Evolutionary conservation across 106 monocot genomes (phyloP).

Genomic region (Dendrobium huoshanense): DNA sequence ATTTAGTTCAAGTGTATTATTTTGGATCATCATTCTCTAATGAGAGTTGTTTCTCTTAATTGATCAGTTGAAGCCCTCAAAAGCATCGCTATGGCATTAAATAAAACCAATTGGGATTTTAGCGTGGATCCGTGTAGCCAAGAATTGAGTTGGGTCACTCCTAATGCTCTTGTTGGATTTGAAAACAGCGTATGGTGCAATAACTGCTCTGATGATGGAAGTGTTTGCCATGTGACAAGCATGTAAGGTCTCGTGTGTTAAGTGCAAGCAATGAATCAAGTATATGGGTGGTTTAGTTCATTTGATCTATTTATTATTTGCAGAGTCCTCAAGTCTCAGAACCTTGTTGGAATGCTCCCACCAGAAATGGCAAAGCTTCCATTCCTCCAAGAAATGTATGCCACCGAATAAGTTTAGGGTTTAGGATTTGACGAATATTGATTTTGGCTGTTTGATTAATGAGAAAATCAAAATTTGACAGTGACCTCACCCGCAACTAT

Average conservation of each 20-base stretch:
- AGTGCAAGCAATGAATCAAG: neutral
- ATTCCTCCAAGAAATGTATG: slow-evolving; percentile 10
- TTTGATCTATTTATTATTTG: neutral
- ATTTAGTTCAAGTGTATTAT: too few relatives aligned
- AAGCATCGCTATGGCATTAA: slow-evolving; percentile 32
- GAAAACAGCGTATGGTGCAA: slow-evolving; percentile 41
- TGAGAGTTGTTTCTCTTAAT: neutral
- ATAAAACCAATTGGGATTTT: slow-evolving; percentile 60
- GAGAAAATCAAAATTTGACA: neutral
- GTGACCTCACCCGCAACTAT: slow-evolving; percentile 10
- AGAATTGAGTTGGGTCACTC: slow-evolving; percentile 27
- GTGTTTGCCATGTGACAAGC: slow-evolving; percentile 12
- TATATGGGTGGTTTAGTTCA: too few relatives aligned
- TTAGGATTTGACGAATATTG: neutral
- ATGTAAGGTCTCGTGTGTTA: neutral
- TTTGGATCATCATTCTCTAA: too few relatives aligned
- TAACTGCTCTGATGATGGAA: slow-evolving; percentile 6
- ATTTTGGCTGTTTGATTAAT: neutral
- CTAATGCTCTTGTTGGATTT: slow-evolving; percentile 12
- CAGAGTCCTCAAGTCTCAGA: slow-evolving; percentile 8
- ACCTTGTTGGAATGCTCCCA: slow-evolving; percentile 8
- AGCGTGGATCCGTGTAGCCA: slow-evolving; percentile 54
- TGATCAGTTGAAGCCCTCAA: slow-evolving; percentile 38
- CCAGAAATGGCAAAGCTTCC: slow-evolving; percentile 8
- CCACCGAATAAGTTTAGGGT: neutral